A percentile compares a stretch with the other conserved stretches of the same genome.
phyloP scores from a whole-genome alignment of 257 asterid genomes.

The Solanum bukasovii region DNA sequence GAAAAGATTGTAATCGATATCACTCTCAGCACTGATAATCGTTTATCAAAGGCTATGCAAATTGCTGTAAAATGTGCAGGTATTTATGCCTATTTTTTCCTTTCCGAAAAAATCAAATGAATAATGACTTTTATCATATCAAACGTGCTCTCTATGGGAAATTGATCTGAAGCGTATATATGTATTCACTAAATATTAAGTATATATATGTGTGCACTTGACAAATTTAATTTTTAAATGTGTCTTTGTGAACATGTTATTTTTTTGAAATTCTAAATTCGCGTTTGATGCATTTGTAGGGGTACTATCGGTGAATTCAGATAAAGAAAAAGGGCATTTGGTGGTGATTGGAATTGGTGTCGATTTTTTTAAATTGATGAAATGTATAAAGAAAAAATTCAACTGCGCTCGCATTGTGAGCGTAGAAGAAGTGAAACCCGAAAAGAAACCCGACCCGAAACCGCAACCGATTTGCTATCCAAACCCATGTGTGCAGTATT shows the following conservation, averaged over 20 bases:
- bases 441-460: not conserved
- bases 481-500: not conserved
- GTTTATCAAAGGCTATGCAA: slow-evolving; percentile 15
- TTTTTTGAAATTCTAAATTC: not conserved
- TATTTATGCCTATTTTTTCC: not conserved
- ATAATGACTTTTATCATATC: not conserved
- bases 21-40: not conserved
- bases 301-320: slow-evolving; percentile 12
- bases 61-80: slow-evolving; percentile 7
- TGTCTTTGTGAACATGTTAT: fast-evolving
- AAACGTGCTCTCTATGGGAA: fast-evolving
- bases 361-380: slow-evolving; percentile 21
- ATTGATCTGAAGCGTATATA: not conserved
- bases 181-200: not conserved
- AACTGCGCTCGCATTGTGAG: slow-evolving; percentile 7
- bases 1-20: slow-evolving; percentile 7
- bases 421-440: slow-evolving; percentile 1
- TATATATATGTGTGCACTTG: not conserved
- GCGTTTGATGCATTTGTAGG: slow-evolving; percentile 2
- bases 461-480: not conserved
- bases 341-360: slow-evolving; percentile 32
- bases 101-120: not conserved
- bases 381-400: slow-evolving; percentile 19
- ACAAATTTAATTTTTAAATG: fast-evolving
- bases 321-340: slow-evolving; percentile 1